phyloP scores from a whole-genome alignment of 345 rosid species.

The Barbarea vulgaris region DNA sequence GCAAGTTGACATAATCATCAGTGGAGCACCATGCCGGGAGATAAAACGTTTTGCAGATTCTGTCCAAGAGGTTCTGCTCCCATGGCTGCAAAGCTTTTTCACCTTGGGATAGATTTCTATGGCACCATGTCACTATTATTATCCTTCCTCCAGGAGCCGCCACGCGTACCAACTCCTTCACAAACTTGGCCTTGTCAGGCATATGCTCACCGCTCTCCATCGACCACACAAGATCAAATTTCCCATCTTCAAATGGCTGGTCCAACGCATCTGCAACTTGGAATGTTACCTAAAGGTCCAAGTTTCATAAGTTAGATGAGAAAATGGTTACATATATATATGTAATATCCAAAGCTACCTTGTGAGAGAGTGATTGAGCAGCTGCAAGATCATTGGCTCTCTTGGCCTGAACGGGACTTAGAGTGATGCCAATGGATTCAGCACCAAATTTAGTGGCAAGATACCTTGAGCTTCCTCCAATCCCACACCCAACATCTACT shows the following conservation, averaged over 20 bases:
- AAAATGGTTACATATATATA: not conserved
- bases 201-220: slow-evolving; percentile 99
- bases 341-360: slow-evolving; percentile 28
- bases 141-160: slow-evolving; percentile 83
- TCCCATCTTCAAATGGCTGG: slow-evolving; percentile 84
- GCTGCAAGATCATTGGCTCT: slow-evolving; percentile 78
- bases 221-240: slow-evolving; percentile 88
- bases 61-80: slow-evolving; percentile 67
- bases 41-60: slow-evolving; percentile 71
- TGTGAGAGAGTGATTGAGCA: slow-evolving; percentile 62
- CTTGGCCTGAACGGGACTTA: slow-evolving; percentile 82
- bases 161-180: slow-evolving; percentile 74
- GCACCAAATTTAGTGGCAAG: slow-evolving; percentile 73
- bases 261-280: slow-evolving; percentile 90
- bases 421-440: slow-evolving; percentile 67
- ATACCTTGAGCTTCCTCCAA: slow-evolving; percentile 94
- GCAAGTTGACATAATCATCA: slow-evolving; percentile 67
- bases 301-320: not conserved
- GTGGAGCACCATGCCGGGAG: slow-evolving; percentile 92
- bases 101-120: slow-evolving; percentile 62
- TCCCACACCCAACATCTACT: slow-evolving; percentile 96
- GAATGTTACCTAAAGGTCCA: slow-evolving; percentile 59
- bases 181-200: slow-evolving; percentile 86
- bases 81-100: slow-evolving; percentile 70
- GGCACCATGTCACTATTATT: slow-evolving; percentile 95